phyloP scores from a whole-genome alignment of 2,329 filamentous ascomycete species.

The Cladosporium sp. region DNA sequence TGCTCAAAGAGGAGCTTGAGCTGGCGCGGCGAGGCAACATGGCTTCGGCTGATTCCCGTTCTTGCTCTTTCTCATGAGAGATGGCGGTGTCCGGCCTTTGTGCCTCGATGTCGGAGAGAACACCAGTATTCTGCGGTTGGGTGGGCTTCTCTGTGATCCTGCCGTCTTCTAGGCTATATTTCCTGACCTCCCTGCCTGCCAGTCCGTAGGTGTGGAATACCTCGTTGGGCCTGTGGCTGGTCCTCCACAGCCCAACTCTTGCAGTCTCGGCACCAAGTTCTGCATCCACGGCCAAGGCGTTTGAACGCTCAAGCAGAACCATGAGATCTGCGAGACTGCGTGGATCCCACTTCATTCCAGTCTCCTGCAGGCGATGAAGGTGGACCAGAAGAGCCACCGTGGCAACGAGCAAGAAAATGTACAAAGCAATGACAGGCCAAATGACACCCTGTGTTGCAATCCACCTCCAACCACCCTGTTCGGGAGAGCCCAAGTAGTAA shows the following conservation, averaged over 20 bases:
- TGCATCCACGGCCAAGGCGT: conserved; percentile 71
- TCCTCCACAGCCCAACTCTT: conserved; percentile 82
- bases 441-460: conserved; percentile 73
- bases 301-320: conserved; percentile 75
- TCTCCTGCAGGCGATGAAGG: conserved; percentile 59
- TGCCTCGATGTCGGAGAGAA: conserved; percentile 34
- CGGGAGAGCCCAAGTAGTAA: conserved; percentile 60
- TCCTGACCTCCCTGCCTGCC: conserved; percentile 52
- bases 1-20: conserved; percentile 12
- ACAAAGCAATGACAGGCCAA: conserved; percentile 75
- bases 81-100: conserved; percentile 24
- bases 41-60: conserved; percentile 50
- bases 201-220: conserved; percentile 82
- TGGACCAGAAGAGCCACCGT: conserved; percentile 61
- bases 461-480: conserved; percentile 71
- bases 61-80: conserved; percentile 50
- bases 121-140: background rate
- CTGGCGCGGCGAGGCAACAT: conserved; percentile 28
- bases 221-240: conserved; percentile 62
- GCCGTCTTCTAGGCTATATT: conserved; percentile 53
- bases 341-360: conserved; percentile 83
- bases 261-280: conserved; percentile 58
- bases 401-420: conserved; percentile 65
- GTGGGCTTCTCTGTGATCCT: conserved; percentile 46
- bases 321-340: conserved; percentile 79